Evolutionary conservation across 495 filamentous ascomycete genomes (phyloP).

Genomic region (Aspergillus conjunctus): DNA sequence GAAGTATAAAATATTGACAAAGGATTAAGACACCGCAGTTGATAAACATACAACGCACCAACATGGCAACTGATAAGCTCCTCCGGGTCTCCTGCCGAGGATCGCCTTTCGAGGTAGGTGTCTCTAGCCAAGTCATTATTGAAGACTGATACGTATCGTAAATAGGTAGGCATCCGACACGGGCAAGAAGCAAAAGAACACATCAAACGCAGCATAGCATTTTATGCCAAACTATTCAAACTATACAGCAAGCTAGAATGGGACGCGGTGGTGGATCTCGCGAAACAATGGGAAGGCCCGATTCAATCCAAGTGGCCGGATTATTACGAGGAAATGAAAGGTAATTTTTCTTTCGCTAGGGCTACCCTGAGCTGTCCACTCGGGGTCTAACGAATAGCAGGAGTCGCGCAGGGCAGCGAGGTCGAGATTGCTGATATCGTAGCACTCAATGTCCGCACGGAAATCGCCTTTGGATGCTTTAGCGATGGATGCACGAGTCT

Average conservation of each 20-base stretch:
- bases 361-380: too few relatives aligned
- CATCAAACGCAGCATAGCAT: conserved; percentile 4
- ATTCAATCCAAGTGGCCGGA: neutral
- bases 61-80: neutral
- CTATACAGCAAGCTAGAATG: neutral
- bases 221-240: conserved; percentile 1
- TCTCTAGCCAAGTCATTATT: neutral
- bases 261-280: neutral
- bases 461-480: conserved; percentile 14
- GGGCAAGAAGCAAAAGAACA: neutral
- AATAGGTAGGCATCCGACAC: neutral
- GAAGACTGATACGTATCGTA: neutral
- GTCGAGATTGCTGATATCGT: conserved; percentile 3
- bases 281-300: neutral
- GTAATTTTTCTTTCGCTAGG: too few relatives aligned
- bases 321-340: conserved; percentile 6
- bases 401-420: conserved; percentile 8
- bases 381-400: neutral
- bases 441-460: conserved; percentile 14
- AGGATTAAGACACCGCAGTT: too few relatives aligned
- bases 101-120: neutral
- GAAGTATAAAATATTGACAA: too few relatives aligned
- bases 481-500: conserved; percentile 18
- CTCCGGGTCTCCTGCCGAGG: neutral
- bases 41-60: too few relatives aligned